These are phyloP conservation scores for Breynia disticha DNA, from an alignment of 441 rosid genomes.

Conservation along the genomic window DNA sequence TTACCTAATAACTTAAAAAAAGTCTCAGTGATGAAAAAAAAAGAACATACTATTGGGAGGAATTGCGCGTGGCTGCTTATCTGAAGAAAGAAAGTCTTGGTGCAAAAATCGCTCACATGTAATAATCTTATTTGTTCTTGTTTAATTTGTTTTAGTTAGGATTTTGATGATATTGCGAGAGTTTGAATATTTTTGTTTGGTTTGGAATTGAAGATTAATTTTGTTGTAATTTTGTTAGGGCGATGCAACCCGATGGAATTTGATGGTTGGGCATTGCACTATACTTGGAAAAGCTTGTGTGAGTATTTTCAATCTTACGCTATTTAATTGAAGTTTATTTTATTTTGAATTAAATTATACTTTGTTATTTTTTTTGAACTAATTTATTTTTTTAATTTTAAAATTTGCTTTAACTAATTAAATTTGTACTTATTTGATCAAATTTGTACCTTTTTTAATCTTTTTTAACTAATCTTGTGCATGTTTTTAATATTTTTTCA, in stretches of 20 bases:
- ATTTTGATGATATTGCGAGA: neutral
- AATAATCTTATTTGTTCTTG: neutral
- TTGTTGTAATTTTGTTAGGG: conserved; percentile 36
- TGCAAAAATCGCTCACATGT: conserved; percentile 96
- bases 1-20: no score
- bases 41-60: conserved; percentile 53
- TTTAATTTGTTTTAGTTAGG: no score
- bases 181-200: neutral
- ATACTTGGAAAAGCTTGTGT: conserved; percentile 97
- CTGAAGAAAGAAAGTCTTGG: conserved; percentile 94
- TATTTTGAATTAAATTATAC: no score
- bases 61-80: conserved; percentile 88
- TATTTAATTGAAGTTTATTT: no score
- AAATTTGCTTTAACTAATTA: no score
- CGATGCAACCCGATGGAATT: conserved; percentile 71
- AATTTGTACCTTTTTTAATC: no score
- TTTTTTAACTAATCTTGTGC: no score
- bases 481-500: no score
- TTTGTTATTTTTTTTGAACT: no score
- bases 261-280: conserved; percentile 97
- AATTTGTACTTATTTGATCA: no score
- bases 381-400: no score
- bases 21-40: no score
- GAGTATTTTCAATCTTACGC: conserved; percentile 14
- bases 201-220: neutral